phyloP scores from a whole-genome alignment of 2,329 filamentous ascomycete species.

The Chalaropsis thielavioides region DNA sequence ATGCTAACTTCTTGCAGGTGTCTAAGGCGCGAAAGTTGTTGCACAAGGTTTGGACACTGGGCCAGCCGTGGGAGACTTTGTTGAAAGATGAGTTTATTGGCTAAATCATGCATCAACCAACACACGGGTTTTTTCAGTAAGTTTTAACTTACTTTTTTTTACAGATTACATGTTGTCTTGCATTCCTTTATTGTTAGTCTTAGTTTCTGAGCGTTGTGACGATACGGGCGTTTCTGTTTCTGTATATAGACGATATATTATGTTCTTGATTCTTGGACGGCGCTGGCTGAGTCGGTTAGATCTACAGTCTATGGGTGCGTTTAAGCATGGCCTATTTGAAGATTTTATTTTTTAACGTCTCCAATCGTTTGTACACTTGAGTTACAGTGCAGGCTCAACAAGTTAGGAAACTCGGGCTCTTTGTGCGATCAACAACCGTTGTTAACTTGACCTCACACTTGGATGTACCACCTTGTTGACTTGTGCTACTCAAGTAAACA shows the following conservation, averaged over 20 bases:
- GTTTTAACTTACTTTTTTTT: neutral
- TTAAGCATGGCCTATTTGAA: too few relatives aligned
- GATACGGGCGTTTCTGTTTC: neutral
- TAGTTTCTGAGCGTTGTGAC: neutral
- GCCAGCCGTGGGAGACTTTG: slow-evolving; percentile 52
- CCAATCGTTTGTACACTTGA: too few relatives aligned
- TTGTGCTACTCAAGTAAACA: neutral
- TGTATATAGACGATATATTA: neutral
- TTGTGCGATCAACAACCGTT: too few relatives aligned
- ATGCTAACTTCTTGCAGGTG: slow-evolving; percentile 29
- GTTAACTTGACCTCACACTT: too few relatives aligned
- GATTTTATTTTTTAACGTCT: too few relatives aligned
- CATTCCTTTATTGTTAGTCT: neutral
- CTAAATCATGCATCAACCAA: slow-evolving; percentile 24
- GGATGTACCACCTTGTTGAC: neutral
- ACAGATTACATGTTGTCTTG: too few relatives aligned
- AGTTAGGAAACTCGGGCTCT: neutral
- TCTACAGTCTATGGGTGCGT: too few relatives aligned
- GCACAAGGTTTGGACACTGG: slow-evolving; percentile 55
- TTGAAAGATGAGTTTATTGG: slow-evolving; percentile 55
- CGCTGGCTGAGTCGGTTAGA: neutral
- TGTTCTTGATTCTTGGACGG: neutral
- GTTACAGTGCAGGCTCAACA: too few relatives aligned
- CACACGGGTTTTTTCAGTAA: neutral
- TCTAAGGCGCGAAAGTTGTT: slow-evolving; percentile 48